Conservation (phyloP, 805 yeast genomes). For the Starmerella potacharoeniae region DNA sequence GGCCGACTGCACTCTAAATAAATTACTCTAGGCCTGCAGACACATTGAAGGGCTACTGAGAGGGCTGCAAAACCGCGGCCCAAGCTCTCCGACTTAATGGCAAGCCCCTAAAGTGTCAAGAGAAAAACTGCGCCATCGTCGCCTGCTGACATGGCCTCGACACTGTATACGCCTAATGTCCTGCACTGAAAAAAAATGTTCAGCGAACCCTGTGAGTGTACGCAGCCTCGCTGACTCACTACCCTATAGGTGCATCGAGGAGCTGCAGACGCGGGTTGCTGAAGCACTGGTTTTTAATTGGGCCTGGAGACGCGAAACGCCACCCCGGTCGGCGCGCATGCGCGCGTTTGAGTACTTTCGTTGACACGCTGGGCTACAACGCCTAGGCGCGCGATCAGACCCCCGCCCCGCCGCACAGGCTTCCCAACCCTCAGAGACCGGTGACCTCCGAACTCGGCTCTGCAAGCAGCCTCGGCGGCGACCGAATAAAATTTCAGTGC, state of each 20-base stretch:
- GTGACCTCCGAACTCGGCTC: too few relatives aligned
- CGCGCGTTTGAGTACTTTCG: not conserved
- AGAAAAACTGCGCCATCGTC: not conserved
- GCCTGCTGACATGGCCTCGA: not conserved
- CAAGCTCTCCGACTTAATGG: constrained; percentile 16
- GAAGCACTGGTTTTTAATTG: not conserved
- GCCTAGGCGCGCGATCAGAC: too few relatives aligned
- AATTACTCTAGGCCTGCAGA: constrained; percentile 23
- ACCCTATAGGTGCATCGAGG: not conserved
- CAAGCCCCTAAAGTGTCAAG: not conserved
- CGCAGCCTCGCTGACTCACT: not conserved
- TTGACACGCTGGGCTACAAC: too few relatives aligned
- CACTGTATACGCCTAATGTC: too few relatives aligned
- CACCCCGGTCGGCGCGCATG: not conserved
- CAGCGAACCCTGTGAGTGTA: not conserved
- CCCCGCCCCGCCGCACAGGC: too few relatives aligned
- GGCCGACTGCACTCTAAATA: not conserved
- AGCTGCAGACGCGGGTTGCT: not conserved
- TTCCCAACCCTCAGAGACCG: too few relatives aligned
- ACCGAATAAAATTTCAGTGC: too few relatives aligned
- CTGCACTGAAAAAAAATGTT: not conserved
- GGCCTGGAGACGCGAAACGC: not conserved
- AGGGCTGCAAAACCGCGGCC: not conserved
- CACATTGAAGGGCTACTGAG: constrained; percentile 21
- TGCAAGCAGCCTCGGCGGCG: too few relatives aligned